Percentiles rank a stretch among this genome's conserved stretches.
Conservation (phyloP, 2,329 filamentous ascomycete species). For the Neonectria punicea region DNA sequence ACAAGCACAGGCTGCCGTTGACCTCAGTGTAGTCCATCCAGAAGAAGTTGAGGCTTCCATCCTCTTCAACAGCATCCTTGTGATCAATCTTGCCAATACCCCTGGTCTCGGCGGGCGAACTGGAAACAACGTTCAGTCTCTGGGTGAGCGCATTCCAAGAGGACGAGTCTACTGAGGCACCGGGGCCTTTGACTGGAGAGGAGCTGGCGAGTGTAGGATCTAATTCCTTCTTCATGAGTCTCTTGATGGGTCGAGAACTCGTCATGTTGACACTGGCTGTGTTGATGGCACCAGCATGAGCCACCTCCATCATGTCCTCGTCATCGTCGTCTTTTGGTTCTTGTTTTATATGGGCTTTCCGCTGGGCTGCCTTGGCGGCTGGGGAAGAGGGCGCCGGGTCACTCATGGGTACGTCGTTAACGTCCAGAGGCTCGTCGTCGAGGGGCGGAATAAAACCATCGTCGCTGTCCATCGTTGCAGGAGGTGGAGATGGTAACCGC, state of each 20-base stretch:
- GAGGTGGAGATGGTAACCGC: conserved; percentile 58
- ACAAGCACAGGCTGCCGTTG: conserved; percentile 90
- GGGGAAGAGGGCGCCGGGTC: conserved; percentile 90
- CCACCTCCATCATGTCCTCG: conserved; percentile 88
- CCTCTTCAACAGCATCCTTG: conserved; percentile 88
- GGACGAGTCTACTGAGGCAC: conserved; percentile 76
- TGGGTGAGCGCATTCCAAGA: conserved; percentile 90
- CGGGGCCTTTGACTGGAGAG: conserved; percentile 73
- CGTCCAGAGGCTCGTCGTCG: conserved; percentile 68
- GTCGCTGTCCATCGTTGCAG: conserved; percentile 61
- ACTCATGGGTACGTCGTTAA: conserved; percentile 76
- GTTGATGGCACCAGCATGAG: conserved; percentile 76
- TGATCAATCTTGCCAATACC: conserved; percentile 83
- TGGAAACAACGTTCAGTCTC: conserved; percentile 86
- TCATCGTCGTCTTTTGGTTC: conserved; percentile 73
- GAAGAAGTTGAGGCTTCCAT: conserved; percentile 93
- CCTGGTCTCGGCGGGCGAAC: conserved; percentile 70
- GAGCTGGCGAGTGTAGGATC: conserved; percentile 80
- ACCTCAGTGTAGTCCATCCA: conserved; percentile 97
- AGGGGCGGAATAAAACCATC: conserved; percentile 65
- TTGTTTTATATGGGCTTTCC: conserved; percentile 68
- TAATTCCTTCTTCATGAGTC: conserved; percentile 72
- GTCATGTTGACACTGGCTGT: conserved; percentile 84
- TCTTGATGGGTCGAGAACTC: conserved; percentile 78
- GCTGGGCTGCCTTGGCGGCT: conserved; percentile 78